Conservation (phyloP, 1,284 basidiomycete species). For the Pseudozyma thailandica region DNA sequence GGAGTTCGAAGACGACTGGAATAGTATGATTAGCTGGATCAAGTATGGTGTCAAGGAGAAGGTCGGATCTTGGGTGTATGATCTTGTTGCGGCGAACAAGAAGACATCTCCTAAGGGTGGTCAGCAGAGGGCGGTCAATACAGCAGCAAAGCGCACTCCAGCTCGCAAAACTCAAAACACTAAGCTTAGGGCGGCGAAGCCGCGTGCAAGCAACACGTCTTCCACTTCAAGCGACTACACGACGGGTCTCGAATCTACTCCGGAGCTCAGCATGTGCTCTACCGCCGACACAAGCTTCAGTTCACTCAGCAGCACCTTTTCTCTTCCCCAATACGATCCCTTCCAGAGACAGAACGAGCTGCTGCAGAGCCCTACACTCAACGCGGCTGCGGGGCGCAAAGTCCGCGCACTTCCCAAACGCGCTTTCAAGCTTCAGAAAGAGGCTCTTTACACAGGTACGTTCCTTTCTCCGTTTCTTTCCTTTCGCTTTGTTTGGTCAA, state of each 20-base stretch:
- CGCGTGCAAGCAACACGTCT: constrained; percentile 15
- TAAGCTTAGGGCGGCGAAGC: constrained; percentile 18
- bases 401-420: constrained; percentile 32
- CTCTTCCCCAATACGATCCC: constrained; percentile 24
- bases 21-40: constrained; percentile 49
- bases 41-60: constrained; percentile 54
- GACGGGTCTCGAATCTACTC: constrained; percentile 18
- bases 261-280: constrained; percentile 41
- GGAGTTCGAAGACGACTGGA: constrained; percentile 44
- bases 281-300: constrained; percentile 34
- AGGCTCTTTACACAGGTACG: constrained; percentile 18
- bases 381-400: constrained; percentile 16
- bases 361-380: constrained; percentile 21
- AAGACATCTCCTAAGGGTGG: constrained; percentile 10
- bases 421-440: constrained; percentile 4
- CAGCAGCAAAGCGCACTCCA: constrained; percentile 21
- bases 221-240: constrained; percentile 15
- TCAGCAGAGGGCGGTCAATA: constrained; percentile 20
- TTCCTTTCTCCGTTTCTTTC: neutral
- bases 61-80: constrained; percentile 53
- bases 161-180: constrained; percentile 13
- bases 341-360: constrained; percentile 7
- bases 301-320: constrained; percentile 17
- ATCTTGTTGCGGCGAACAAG: constrained; percentile 39
- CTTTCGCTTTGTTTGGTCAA: neutral